Conservation (phyloP, 2,329 filamentous ascomycete species). For the Ploettnerulaceae sp. region DNA sequence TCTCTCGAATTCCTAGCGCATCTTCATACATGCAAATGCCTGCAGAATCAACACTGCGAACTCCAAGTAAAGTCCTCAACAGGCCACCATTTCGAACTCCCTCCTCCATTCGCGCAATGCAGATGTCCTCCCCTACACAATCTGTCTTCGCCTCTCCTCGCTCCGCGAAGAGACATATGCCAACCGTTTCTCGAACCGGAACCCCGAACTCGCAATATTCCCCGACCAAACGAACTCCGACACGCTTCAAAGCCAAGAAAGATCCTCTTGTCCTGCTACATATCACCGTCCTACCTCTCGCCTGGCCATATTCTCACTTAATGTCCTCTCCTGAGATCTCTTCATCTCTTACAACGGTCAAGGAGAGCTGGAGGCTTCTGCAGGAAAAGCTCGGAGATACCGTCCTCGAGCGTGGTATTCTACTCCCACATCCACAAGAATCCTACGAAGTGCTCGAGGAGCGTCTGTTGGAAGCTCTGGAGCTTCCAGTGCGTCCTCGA, state of each 20-base stretch:
- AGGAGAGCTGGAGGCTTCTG: conserved; percentile 60
- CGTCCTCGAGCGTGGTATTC: conserved; percentile 65
- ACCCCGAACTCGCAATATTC: conserved; percentile 41
- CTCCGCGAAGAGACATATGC: conserved; percentile 44
- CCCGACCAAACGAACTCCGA: conserved; percentile 42
- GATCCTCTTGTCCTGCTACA: conserved; percentile 73
- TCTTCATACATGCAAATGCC: conserved; percentile 28
- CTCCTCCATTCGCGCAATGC: conserved; percentile 64
- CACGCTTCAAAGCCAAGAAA: conserved; percentile 51
- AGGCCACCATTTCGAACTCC: conserved; percentile 65
- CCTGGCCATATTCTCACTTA: conserved; percentile 58
- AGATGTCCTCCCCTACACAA: conserved; percentile 63
- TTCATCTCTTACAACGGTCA: conserved; percentile 46
- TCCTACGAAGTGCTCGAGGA: conserved; percentile 79
- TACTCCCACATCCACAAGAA: conserved; percentile 72
- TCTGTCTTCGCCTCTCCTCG: conserved; percentile 53
- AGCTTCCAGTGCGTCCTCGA: conserved; percentile 58
- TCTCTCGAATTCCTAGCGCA: conserved; percentile 40
- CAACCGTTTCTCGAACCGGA: conserved; percentile 52
- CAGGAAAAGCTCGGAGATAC: conserved; percentile 69
- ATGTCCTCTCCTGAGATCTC: conserved; percentile 44
- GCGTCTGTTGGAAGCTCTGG: conserved; percentile 67
- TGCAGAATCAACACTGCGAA: conserved; percentile 36
- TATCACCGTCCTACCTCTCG: conserved; percentile 67
- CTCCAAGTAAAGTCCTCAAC: conserved; percentile 47